Base-by-base conservation (phyloP, 306 rosid species). In the Begonia loranthoides region DNA sequence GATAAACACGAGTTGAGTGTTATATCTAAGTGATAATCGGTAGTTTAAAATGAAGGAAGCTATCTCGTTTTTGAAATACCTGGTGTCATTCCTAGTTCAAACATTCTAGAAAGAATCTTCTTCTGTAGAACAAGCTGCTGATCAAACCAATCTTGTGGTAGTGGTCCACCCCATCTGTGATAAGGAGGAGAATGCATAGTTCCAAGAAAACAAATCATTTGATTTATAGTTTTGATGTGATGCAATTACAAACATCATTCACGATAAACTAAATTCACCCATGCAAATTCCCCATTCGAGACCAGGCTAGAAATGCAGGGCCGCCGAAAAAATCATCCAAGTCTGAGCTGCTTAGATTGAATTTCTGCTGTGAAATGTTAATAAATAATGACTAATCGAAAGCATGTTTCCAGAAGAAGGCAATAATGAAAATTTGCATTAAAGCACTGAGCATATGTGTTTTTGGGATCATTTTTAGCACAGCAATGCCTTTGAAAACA, bases 281-380 rank as follows among this genome's bases (percentile, higher is more conserved):
- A 58, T 85, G 97, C 62, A 89, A 72, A 66, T 89, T 89, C 66
- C 95, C 97, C 97, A 89, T 82, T 67, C 95, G 95, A 59, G 97
- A 95, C 97, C 97, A 89, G 17, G 97, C 95, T 69, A 89, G 95
- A 75, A 89, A 89, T 55, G 95, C 94, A 62, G 97, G 87, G 70
- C 97, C 97, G 71, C 97, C 90, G 60, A 89, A 85, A 78, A 79
- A 89, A 75, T 71, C 60, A 43, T 85, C 69, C 74, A 85, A 71
- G 61, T 78, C 85, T 58, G 36, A 28, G 36, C 36, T 28, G 36
- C 36, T 28, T 28, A 28, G 36, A 28, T 28, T 28, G 36, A 28
- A 28, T 28, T 28, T 28, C 9, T 28, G 9, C 36, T 28, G 36
- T 7, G 6, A 8, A 28, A 28, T 28, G 36, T 28, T 28, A 28